A percentile compares a stretch with the other conserved stretches of the same genome.
phyloP scores from a whole-genome alignment of 192 early-diverging fungal genomes.

The Entomortierella chlamydospora region DNA sequence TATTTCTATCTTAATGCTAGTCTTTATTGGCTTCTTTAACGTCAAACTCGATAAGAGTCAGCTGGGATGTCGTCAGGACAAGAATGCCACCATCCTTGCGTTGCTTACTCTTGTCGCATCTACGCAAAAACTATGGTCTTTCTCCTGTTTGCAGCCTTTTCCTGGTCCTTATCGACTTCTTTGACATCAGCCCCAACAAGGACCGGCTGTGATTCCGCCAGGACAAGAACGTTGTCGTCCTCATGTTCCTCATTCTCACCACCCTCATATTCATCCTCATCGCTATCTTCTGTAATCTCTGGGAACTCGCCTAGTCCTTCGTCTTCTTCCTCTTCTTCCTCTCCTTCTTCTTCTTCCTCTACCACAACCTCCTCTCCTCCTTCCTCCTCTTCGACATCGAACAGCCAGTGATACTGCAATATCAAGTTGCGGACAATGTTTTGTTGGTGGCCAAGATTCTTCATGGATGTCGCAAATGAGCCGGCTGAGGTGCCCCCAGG shows the following conservation, averaged over 20 bases:
- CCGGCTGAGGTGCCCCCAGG: slow-evolving; percentile 64
- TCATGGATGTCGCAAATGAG: slow-evolving; percentile 74
- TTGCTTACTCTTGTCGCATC: no score
- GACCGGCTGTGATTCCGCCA: neutral
- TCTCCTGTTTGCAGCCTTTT: slow-evolving; percentile 13
- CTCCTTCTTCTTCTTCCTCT: neutral
- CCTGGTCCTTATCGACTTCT: neutral
- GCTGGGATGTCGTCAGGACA: no score
- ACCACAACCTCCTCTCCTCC: slow-evolving; percentile 6
- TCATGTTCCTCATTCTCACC: neutral
- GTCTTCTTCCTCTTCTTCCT: slow-evolving; percentile 15
- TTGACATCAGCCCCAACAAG: neutral
- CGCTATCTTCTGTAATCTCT: slow-evolving; percentile 36
- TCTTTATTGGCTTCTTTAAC: neutral
- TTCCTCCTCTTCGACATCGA: slow-evolving; percentile 75
- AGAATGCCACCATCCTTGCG: no score
- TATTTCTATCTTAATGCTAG: neutral
- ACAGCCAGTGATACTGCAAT: slow-evolving; percentile 81
- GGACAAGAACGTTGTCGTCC: neutral
- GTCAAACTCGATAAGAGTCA: no score
- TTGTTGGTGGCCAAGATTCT: slow-evolving; percentile 79
- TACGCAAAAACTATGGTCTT: slow-evolving; percentile 41
- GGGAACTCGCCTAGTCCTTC: slow-evolving; percentile 26
- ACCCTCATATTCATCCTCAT: slow-evolving; percentile 34
- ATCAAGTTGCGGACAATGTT: slow-evolving; percentile 80